phyloP scores from a whole-genome alignment of 108 stramenopile genomes.

The Nitzschia sp. region DNA sequence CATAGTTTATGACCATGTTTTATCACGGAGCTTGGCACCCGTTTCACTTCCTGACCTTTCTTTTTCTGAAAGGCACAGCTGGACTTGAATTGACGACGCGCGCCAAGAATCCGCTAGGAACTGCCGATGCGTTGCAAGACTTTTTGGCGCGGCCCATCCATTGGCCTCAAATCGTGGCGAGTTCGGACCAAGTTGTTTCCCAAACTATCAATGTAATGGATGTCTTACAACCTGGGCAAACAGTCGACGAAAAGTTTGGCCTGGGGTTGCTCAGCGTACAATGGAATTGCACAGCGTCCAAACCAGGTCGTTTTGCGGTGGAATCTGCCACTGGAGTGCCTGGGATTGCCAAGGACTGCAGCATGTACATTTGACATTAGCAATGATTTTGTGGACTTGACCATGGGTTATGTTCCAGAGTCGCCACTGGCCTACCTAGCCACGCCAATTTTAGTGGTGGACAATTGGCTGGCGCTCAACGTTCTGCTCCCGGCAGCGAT shows the following conservation, averaged over 20 bases:
- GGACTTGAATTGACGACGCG: not conserved
- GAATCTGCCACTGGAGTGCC: conserved; percentile 31
- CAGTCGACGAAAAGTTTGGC: conserved; percentile 52
- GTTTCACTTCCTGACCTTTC: no score
- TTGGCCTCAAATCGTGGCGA: conserved; percentile 23
- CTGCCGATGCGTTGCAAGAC: conserved; percentile 8
- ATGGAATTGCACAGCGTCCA: conserved; percentile 39
- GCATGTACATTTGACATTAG: conserved; percentile 52
- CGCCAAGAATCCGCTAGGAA: not conserved
- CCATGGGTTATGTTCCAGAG: conserved; percentile 45
- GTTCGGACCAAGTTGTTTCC: not conserved
- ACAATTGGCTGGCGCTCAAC: conserved; percentile 53
- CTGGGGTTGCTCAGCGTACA: conserved; percentile 38
- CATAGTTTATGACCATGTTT: no score
- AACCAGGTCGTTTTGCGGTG: conserved; percentile 31
- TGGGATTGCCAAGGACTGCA: conserved; percentile 43
- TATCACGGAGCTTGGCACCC: no score
- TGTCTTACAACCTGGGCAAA: conserved; percentile 4
- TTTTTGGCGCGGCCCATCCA: conserved; percentile 22
- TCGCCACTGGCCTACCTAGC: conserved; percentile 39
- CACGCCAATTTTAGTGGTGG: conserved; percentile 35
- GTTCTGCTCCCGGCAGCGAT: conserved; percentile 39
- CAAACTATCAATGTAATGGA: not conserved
- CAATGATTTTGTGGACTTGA: conserved; percentile 25
- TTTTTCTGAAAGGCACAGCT: no score